phyloP scores from a whole-genome alignment of 2,329 filamentous ascomycete species.

The Fonsecaea pedrosoi region DNA sequence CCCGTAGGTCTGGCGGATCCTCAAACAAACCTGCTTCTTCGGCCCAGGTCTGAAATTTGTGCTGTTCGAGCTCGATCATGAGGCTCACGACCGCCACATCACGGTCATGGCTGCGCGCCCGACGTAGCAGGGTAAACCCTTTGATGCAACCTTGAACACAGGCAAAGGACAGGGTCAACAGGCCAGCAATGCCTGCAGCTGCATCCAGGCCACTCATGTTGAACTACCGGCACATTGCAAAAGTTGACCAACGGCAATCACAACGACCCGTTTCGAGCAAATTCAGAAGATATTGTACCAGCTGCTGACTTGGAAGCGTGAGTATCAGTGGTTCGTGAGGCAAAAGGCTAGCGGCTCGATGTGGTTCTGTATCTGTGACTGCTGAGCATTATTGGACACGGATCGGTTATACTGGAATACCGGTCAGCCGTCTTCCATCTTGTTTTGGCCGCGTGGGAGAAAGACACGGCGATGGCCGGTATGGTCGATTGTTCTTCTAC shows the following conservation, averaged over 20 bases:
- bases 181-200: constrained; percentile 6
- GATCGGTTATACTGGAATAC: not conserved
- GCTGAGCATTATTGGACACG: not conserved
- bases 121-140: constrained; percentile 1
- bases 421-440: not conserved
- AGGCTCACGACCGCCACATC: constrained; percentile 3
- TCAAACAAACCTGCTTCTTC: constrained; percentile 9
- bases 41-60: constrained; percentile 6
- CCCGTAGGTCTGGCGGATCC: not conserved
- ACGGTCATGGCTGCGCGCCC: constrained; percentile 4
- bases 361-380: not conserved
- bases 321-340: no score
- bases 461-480: not conserved
- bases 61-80: constrained; percentile 8
- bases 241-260: not conserved
- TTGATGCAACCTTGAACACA: constrained; percentile 12
- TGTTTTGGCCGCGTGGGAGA: not conserved
- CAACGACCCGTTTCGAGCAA: not conserved
- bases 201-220: constrained; percentile 6
- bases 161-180: constrained; percentile 10
- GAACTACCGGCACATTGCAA: not conserved
- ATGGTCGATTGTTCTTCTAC: no score
- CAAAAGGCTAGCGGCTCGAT: not conserved
- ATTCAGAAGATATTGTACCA: not conserved
- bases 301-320: no score